Evolutionary conservation across 2,329 filamentous ascomycete species (phyloP).

Genomic region (Whalleya microplaca): DNA sequence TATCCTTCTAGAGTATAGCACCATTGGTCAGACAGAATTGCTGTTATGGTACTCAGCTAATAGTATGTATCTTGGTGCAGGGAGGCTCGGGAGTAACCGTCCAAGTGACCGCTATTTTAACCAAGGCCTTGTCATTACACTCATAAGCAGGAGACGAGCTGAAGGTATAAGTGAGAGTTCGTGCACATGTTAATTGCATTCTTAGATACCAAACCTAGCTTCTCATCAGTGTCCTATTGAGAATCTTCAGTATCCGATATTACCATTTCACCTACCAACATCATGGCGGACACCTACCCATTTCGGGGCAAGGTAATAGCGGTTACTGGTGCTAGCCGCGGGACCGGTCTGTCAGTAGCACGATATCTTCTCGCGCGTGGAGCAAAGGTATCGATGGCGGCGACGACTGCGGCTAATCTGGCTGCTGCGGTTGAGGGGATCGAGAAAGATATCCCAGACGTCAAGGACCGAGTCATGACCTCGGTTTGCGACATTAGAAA

Average conservation of each 20-base stretch:
- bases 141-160: background rate
- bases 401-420: constrained; percentile 33
- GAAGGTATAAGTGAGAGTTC: background rate
- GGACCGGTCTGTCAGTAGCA: constrained; percentile 14
- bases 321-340: constrained; percentile 12
- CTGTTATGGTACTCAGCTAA: background rate
- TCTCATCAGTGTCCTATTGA: background rate
- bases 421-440: constrained; percentile 31
- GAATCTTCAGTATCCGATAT: background rate
- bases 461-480: background rate
- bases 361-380: constrained; percentile 27
- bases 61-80: background rate
- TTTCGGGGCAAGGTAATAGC: constrained; percentile 16
- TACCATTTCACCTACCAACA: background rate
- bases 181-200: background rate
- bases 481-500: constrained; percentile 27
- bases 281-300: background rate
- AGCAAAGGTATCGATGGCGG: constrained; percentile 37
- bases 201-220: background rate
- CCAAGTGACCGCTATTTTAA: background rate
- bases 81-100: background rate
- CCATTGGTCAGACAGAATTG: background rate
- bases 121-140: background rate
- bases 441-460: constrained; percentile 26
- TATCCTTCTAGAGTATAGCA: background rate